A percentile compares a stretch with the other conserved stretches of the same genome.
These are phyloP conservation scores for Chalciporus sp. DNA, from an alignment of 1,284 basidiomycete genomes.

Conservation along the genomic window DNA sequence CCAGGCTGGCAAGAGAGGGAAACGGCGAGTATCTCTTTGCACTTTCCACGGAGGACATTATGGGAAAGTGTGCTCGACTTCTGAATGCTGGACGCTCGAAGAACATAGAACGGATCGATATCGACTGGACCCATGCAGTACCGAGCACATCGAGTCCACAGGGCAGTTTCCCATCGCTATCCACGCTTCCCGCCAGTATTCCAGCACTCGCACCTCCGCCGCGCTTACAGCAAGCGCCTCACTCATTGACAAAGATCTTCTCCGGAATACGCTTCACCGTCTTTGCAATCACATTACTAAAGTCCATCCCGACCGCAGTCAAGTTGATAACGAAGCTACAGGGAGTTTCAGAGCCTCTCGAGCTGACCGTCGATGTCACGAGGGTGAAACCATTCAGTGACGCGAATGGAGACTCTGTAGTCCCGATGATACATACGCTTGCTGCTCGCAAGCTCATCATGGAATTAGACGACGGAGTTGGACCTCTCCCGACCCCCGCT, in stretches of 20 bases:
- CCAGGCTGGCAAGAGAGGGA: constrained; percentile 51
- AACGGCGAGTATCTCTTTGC: constrained; percentile 52
- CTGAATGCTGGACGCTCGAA: constrained; percentile 50
- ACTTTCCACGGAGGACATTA: constrained; percentile 44
- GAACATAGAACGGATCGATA: constrained; percentile 43
- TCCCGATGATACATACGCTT: constrained; percentile 53
- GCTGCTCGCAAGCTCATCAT: constrained; percentile 54
- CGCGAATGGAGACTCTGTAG: constrained; percentile 20
- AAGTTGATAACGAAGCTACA: constrained; percentile 41
- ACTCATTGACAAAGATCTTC: constrained; percentile 42
- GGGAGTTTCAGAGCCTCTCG: constrained; percentile 32
- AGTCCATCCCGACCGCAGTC: constrained; percentile 41
- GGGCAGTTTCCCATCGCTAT: neutral
- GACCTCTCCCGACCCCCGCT: constrained; percentile 32
- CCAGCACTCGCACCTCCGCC: constrained; percentile 36
- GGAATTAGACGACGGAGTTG: constrained; percentile 41
- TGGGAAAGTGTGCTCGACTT: constrained; percentile 49
- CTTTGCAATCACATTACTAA: constrained; percentile 45
- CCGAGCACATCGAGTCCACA: neutral
- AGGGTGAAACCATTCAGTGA: constrained; percentile 39
- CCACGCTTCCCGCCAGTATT: constrained; percentile 9
- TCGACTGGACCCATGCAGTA: constrained; percentile 48
- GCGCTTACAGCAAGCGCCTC: constrained; percentile 47
- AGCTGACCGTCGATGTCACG: constrained; percentile 41
- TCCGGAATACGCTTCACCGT: constrained; percentile 48